A percentile compares a stretch with the other conserved stretches of the same genome.
phyloP scores from a whole-genome alignment of 2,329 filamentous ascomycete genomes.

The Microcyclospora tardicrescens region DNA sequence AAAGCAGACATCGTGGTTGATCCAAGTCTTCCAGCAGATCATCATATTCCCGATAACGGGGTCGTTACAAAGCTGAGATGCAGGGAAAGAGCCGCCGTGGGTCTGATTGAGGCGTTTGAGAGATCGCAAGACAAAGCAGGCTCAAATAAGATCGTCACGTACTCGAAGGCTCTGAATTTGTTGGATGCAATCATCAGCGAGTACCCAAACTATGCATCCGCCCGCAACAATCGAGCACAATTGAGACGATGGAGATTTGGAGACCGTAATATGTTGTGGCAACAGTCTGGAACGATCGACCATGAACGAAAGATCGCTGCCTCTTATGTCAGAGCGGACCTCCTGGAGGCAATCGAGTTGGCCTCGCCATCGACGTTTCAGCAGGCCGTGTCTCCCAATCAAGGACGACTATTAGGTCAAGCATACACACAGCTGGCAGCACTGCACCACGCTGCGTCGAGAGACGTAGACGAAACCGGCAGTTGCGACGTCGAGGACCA shows the following conservation, averaged over 20 bases:
- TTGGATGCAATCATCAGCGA: conserved; percentile 45
- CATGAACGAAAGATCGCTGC: conserved; percentile 3
- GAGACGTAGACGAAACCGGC: conserved; percentile 9
- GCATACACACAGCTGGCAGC: conserved; percentile 52
- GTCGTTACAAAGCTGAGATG: conserved; percentile 9
- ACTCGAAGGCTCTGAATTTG: conserved; percentile 17
- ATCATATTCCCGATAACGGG: conserved; percentile 7
- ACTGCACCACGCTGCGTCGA: conserved; percentile 13
- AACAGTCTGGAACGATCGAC: conserved; percentile 1
- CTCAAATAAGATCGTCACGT: conserved; percentile 9
- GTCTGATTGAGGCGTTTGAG: conserved; percentile 15
- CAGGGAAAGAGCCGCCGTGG: conserved; percentile 15
- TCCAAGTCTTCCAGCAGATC: conserved; percentile 14
- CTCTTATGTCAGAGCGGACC: conserved; percentile 20
- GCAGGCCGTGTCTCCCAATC: conserved; percentile 47
- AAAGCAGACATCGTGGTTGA: conserved; percentile 14
- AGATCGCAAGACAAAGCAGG: conserved; percentile 1
- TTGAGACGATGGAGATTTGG: conserved; percentile 35
- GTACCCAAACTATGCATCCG: conserved; percentile 56
- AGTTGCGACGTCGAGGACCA: conserved; percentile 11
- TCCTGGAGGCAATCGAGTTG: conserved; percentile 41
- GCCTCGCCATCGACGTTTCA: conserved; percentile 41
- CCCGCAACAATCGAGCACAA: conserved; percentile 63
- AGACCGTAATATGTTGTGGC: conserved; percentile 29
- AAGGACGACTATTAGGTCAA: conserved; percentile 53